A percentile compares a stretch with the other conserved stretches of the same genome.
Conservation (phyloP, 1,284 basidiomycete species). For the Sporisorium iseilematis-ciliati region DNA sequence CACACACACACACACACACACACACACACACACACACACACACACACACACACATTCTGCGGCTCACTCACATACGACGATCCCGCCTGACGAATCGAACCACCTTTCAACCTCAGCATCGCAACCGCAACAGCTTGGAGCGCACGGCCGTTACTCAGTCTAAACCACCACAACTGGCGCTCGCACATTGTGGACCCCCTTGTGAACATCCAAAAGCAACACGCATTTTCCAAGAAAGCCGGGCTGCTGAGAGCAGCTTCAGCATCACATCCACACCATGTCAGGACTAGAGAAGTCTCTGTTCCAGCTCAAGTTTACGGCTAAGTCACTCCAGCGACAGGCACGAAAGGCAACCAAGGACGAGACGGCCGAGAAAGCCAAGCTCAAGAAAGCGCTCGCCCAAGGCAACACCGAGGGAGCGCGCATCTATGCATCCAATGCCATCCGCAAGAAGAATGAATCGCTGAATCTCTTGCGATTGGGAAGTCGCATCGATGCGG, state of each 20-base stretch:
- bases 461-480: conserved; percentile 77
- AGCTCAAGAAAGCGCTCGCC: conserved; percentile 80
- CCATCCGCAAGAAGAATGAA: conserved; percentile 98
- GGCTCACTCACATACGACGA: too few species aligned
- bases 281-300: conserved; percentile 62
- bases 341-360: conserved; percentile 67
- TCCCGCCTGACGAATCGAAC: too few species aligned
- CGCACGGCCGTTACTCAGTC: too few species aligned
- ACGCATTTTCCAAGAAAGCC: neutral
- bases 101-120: too few species aligned
- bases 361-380: conserved; percentile 66
- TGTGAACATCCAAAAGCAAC: neutral
- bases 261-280: conserved; percentile 13
- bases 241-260: neutral
- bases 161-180: too few species aligned
- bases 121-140: too few species aligned
- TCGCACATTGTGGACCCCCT: neutral
- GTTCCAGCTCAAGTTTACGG: conserved; percentile 70
- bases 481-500: conserved; percentile 84
- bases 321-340: conserved; percentile 69
- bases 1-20: too few species aligned
- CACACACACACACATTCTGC: too few species aligned
- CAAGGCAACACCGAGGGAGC: conserved; percentile 98
- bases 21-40: too few species aligned
- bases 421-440: conserved; percentile 98